Percentiles rank a stretch among this genome's conserved stretches.
These are phyloP conservation scores for Daldinia sp. DNA, from an alignment of 2,329 filamentous ascomycete species.

Conservation along the genomic window DNA sequence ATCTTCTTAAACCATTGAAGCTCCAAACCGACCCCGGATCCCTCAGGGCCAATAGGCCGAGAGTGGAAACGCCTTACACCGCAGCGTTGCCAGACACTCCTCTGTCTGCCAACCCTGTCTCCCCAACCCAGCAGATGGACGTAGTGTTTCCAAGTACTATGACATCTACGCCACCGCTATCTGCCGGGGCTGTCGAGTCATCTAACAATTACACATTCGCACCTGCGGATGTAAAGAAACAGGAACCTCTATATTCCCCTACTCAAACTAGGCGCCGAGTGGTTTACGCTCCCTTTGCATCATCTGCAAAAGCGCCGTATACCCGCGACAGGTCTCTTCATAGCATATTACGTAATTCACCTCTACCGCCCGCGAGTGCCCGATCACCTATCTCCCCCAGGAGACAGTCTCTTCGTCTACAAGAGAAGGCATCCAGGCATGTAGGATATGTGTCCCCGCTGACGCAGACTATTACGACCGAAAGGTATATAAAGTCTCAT, in stretches of 20 bases:
- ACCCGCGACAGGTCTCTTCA: slow-evolving; percentile 65
- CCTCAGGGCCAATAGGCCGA: slow-evolving; percentile 46
- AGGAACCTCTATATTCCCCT: slow-evolving; percentile 45
- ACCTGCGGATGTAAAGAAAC: slow-evolving; percentile 46
- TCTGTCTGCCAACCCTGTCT: slow-evolving; percentile 59
- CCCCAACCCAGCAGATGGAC: slow-evolving; percentile 56
- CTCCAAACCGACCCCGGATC: slow-evolving; percentile 49
- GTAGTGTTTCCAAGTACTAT: slow-evolving; percentile 63
- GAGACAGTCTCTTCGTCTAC: slow-evolving; percentile 62
- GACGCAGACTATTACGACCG: slow-evolving; percentile 69
- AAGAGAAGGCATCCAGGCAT: slow-evolving; percentile 62
- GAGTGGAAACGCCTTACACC: slow-evolving; percentile 55
- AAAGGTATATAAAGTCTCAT: slow-evolving; percentile 68
- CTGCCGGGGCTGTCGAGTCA: slow-evolving; percentile 60
- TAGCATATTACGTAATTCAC: slow-evolving; percentile 73
- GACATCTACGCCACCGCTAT: slow-evolving; percentile 67
- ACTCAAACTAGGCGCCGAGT: slow-evolving; percentile 51
- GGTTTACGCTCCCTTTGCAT: slow-evolving; percentile 45
- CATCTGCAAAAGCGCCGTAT: slow-evolving; percentile 58
- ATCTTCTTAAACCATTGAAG: slow-evolving; percentile 51
- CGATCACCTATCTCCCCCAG: slow-evolving; percentile 61
- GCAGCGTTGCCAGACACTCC: slow-evolving; percentile 63
- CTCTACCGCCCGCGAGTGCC: slow-evolving; percentile 62
- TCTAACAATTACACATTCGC: slow-evolving; percentile 58
- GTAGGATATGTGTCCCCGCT: slow-evolving; percentile 71